Evolutionary conservation across 192 early-diverging fungal species (phyloP).

Genomic region (Linderina pennispora): DNA sequence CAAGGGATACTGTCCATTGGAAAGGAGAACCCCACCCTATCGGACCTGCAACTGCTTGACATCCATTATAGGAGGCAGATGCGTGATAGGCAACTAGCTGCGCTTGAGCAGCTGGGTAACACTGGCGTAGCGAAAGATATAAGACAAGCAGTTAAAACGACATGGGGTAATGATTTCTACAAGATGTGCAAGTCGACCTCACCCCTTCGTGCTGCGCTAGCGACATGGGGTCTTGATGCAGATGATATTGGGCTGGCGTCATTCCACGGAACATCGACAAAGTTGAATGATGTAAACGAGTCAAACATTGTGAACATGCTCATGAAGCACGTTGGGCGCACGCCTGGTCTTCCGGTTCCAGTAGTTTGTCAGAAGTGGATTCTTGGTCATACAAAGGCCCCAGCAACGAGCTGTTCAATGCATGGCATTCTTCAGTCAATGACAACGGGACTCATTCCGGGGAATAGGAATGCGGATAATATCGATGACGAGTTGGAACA

Average conservation of each 20-base stretch:
- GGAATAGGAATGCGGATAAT: background rate
- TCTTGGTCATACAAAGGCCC: background rate
- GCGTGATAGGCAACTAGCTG: slow-evolving; percentile 33
- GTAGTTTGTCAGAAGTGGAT: background rate
- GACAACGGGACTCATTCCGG: background rate
- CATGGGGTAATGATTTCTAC: slow-evolving; percentile 78
- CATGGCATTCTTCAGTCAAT: background rate
- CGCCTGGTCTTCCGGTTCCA: background rate
- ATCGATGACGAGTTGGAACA: slow-evolving; percentile 53
- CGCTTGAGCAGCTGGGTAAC: too few species aligned
- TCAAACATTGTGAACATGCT: background rate
- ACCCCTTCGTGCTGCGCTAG: slow-evolving; percentile 39
- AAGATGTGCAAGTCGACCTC: slow-evolving; percentile 64
- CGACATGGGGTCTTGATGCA: background rate
- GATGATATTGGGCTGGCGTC: background rate
- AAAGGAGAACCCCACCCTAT: slow-evolving; percentile 56
- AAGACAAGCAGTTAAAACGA: background rate
- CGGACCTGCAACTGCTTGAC: slow-evolving; percentile 60
- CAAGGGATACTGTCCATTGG: slow-evolving; percentile 86
- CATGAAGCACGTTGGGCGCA: background rate
- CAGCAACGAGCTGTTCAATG: background rate
- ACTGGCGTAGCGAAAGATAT: too few species aligned
- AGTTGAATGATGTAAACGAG: background rate
- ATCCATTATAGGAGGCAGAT: slow-evolving; percentile 77
- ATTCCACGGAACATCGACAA: background rate